Evolutionary conservation across 1,139 yeast species (phyloP).

Genomic region (Insectozyma bohioensis): DNA sequence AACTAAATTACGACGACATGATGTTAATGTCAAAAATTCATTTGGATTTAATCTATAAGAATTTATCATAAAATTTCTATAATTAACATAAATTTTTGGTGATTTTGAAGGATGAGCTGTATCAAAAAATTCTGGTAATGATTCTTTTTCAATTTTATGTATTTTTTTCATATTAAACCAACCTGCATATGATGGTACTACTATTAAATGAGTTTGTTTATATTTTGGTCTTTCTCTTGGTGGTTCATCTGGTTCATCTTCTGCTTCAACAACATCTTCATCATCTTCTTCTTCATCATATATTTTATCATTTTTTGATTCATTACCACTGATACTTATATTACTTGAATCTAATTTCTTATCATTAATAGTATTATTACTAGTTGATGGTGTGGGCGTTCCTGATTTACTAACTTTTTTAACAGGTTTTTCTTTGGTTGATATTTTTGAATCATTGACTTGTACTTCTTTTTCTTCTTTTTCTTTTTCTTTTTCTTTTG

Average conservation of each 20-base stretch:
- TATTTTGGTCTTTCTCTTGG: constrained; percentile 34
- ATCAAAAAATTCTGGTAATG: constrained; percentile 89
- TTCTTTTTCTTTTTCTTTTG: constrained; percentile 2
- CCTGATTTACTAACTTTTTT: no score
- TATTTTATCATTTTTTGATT: no score
- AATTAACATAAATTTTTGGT: constrained; percentile 81
- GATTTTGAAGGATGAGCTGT: constrained; percentile 78
- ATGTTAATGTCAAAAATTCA: constrained; percentile 89
- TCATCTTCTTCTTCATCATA: constrained; percentile 18
- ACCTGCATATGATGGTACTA: constrained; percentile 89
- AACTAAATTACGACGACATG: constrained; percentile 89
- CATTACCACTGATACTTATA: no score
- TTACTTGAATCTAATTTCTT: no score
- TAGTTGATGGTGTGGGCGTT: no score
- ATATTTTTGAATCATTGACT: not conserved
- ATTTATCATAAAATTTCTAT: constrained; percentile 92
- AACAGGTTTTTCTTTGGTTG: constrained; percentile 3
- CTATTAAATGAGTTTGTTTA: constrained; percentile 80
- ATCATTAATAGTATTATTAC: no score
- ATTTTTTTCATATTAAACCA: constrained; percentile 84
- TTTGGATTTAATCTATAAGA: constrained; percentile 90
- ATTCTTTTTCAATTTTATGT: constrained; percentile 62
- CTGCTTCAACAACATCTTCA: constrained; percentile 34
- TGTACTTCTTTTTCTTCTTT: constrained; percentile 8
- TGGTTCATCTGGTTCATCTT: constrained; percentile 34